Conservation (phyloP, 495 filamentous ascomycete genomes). For the Chlorociboria aeruginascens region DNA sequence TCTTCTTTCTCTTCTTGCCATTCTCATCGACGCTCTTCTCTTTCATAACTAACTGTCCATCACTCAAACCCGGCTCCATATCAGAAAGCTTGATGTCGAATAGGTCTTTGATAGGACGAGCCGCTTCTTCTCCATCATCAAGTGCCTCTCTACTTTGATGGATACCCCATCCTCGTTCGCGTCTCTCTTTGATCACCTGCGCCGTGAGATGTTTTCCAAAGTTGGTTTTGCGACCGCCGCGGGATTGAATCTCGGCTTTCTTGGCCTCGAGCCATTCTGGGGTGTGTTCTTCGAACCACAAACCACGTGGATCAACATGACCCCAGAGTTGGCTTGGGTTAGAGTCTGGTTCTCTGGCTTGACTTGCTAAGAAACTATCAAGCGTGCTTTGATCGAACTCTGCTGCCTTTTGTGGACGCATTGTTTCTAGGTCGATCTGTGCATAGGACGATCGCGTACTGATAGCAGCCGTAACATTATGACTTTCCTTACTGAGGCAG, state of each 20-base stretch:
- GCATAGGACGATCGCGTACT: background rate
- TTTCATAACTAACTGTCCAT: slow-evolving; percentile 7
- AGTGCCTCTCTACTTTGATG: slow-evolving; percentile 15
- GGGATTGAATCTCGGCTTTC: slow-evolving; percentile 28
- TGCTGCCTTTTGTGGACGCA: background rate
- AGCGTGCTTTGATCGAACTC: slow-evolving; percentile 2
- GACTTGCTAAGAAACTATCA: slow-evolving; percentile 3
- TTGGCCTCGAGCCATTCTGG: slow-evolving; percentile 29
- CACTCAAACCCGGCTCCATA: background rate
- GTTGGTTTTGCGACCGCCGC: slow-evolving; percentile 28
- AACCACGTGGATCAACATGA: slow-evolving; percentile 32
- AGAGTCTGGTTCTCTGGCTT: background rate
- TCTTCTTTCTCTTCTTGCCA: slow-evolving; percentile 3
- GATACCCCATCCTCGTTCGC: slow-evolving; percentile 11
- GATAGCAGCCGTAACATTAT: too few species aligned
- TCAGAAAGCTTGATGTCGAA: slow-evolving; percentile 1
- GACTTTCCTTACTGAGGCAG: too few species aligned
- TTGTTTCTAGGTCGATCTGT: background rate
- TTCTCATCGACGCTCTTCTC: background rate
- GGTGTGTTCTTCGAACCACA: slow-evolving; percentile 25
- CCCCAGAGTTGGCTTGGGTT: slow-evolving; percentile 16
- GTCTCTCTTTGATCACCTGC: slow-evolving; percentile 21
- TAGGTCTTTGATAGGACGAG: background rate
- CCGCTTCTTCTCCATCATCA: slow-evolving; percentile 17
- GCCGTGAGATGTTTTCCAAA: slow-evolving; percentile 22